Evolutionary conservation across 345 rosid species (phyloP).

Genomic region (Acer saccharum): DNA sequence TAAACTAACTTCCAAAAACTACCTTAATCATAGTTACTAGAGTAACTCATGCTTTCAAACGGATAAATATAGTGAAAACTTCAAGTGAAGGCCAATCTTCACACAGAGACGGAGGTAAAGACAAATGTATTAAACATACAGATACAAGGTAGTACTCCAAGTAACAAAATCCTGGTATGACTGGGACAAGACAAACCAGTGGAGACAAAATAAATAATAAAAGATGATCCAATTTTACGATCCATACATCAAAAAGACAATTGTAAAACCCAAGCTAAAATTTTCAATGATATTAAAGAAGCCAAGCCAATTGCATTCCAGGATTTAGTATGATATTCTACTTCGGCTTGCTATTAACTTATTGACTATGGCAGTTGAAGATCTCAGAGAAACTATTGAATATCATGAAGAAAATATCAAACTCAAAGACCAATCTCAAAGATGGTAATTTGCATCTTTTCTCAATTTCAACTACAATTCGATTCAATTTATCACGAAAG

Average conservation of each 20-base stretch:
- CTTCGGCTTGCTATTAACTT: slow-evolving; percentile 5
- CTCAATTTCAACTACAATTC: neutral
- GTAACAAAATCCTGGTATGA: neutral
- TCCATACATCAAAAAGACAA: slow-evolving; percentile 26
- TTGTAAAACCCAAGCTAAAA: slow-evolving; percentile 12
- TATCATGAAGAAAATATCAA: neutral
- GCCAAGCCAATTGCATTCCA: neutral
- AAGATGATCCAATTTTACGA: slow-evolving; percentile 12
- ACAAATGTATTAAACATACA: slow-evolving; percentile 18
- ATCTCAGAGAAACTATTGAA: neutral
- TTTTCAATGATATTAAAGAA: neutral
- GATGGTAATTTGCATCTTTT: neutral
- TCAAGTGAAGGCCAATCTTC: slow-evolving; percentile 8
- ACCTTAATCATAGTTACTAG: neutral
- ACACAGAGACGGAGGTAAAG: slow-evolving; percentile 7
- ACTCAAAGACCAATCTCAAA: neutral
- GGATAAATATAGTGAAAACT: neutral
- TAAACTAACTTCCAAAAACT: neutral
- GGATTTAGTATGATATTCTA: slow-evolving; percentile 10
- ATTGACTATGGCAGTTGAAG: slow-evolving; percentile 7
- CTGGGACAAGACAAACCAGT: slow-evolving; percentile 8
- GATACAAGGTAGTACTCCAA: slow-evolving; percentile 20
- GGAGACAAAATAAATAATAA: slow-evolving; percentile 14
- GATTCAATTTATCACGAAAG: neutral
- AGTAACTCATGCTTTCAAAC: neutral